Conservation (phyloP, 495 filamentous ascomycete genomes). For the Tuber borchii region DNA sequence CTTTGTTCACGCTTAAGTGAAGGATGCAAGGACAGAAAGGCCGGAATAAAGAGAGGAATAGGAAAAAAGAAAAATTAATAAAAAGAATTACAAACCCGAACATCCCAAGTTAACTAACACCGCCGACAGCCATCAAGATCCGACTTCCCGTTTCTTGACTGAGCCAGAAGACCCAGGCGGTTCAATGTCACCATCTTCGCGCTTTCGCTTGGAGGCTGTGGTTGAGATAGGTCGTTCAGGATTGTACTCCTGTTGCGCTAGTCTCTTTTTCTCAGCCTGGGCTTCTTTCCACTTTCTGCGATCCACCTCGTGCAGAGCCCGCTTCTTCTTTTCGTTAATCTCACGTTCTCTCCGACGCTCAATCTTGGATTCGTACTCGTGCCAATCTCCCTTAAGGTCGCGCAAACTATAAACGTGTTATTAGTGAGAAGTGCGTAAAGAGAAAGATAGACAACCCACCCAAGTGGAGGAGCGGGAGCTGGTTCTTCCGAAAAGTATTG, state of each 20-base stretch:
- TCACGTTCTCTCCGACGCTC: conserved; percentile 86
- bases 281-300: conserved; percentile 44
- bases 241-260: conserved; percentile 43
- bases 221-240: conserved; percentile 21
- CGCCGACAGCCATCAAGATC: background rate
- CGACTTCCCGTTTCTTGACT: conserved; percentile 1
- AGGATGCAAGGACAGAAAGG: background rate
- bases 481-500: conserved; percentile 89
- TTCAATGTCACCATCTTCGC: background rate
- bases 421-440: conserved; percentile 38
- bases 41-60: background rate
- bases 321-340: conserved; percentile 65
- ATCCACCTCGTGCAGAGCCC: conserved; percentile 53
- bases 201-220: background rate
- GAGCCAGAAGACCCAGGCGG: background rate
- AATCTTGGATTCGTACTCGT: conserved; percentile 92
- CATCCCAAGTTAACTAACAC: background rate
- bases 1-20: background rate
- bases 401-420: conserved; percentile 54
- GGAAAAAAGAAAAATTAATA: background rate
- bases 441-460: conserved; percentile 54
- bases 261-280: conserved; percentile 50
- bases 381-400: conserved; percentile 90
- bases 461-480: conserved; percentile 64
- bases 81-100: conserved; percentile 1